A percentile compares a stretch with the other conserved stretches of the same genome.
These are phyloP conservation scores for Tetrahymena malaccensis DNA, from an alignment of 73 alveolate species.

Conservation along the genomic window DNA sequence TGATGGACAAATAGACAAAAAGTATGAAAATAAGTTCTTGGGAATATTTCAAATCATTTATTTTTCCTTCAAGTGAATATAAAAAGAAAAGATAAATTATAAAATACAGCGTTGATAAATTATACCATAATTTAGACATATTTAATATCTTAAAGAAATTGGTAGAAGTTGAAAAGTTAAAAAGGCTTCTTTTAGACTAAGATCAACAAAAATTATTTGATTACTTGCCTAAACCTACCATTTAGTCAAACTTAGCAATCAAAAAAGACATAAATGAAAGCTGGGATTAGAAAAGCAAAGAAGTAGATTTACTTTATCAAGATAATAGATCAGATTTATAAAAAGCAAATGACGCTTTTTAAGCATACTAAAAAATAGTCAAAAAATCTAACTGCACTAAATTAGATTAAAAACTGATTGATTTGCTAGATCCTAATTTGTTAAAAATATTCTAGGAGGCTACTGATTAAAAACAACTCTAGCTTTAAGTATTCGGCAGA, in stretches of 20 bases:
- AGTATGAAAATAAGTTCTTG: neutral
- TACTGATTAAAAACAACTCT: neutral
- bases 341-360: neutral
- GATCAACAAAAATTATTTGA: constrained; percentile 20
- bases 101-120: neutral
- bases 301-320: neutral
- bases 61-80: neutral
- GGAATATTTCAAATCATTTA: neutral
- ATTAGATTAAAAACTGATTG: neutral
- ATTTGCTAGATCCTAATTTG: neutral
- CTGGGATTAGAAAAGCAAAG: neutral
- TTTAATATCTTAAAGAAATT: constrained; percentile 8
- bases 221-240: constrained; percentile 26
- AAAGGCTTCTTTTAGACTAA: constrained; percentile 1
- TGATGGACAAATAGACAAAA: neutral
- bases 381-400: neutral
- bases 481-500: too few species aligned
- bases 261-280: neutral
- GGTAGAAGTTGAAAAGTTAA: constrained; percentile 17
- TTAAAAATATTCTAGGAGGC: neutral
- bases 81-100: neutral
- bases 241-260: neutral
- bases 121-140: constrained; percentile 5
- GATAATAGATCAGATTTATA: neutral
- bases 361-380: neutral